Conservation (phyloP, 169 alveolate genomes). For the Plasmodium sp. region DNA sequence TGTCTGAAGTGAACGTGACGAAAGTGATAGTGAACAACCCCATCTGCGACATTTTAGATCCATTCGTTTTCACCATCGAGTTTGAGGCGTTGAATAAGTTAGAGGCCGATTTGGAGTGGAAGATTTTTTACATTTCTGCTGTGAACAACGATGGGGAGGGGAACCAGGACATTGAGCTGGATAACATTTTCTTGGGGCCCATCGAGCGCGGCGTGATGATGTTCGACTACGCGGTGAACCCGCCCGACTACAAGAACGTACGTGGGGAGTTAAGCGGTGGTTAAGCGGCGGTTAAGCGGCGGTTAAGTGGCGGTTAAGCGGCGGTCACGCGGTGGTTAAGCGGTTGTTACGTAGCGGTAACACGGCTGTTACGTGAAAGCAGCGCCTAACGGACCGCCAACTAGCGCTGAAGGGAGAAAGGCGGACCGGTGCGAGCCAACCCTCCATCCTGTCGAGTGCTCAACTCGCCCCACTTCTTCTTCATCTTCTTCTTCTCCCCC, state of each 20-base stretch:
- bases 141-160: conserved; percentile 81
- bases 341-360: background rate
- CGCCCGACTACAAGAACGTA: conserved; percentile 94
- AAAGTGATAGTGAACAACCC: conserved; percentile 93
- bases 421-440: background rate
- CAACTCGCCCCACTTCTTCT: background rate
- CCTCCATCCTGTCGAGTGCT: background rate
- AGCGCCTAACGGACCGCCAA: background rate
- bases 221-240: conserved; percentile 93
- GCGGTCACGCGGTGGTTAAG: background rate
- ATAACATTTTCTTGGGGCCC: conserved; percentile 95
- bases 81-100: conserved; percentile 94
- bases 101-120: conserved; percentile 94
- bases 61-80: conserved; percentile 93
- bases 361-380: background rate
- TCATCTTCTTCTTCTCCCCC: background rate
- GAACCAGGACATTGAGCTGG: conserved; percentile 94
- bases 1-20: conserved; percentile 96
- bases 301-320: background rate
- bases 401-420: background rate
- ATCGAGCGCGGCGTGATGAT: conserved; percentile 93
- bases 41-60: conserved; percentile 91
- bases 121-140: conserved; percentile 88
- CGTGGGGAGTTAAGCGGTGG: background rate
- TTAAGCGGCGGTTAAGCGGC: background rate